These are phyloP conservation scores for Entophlyctis helioformis DNA, from an alignment of 192 early-diverging fungal genomes.

Conservation along the genomic window DNA sequence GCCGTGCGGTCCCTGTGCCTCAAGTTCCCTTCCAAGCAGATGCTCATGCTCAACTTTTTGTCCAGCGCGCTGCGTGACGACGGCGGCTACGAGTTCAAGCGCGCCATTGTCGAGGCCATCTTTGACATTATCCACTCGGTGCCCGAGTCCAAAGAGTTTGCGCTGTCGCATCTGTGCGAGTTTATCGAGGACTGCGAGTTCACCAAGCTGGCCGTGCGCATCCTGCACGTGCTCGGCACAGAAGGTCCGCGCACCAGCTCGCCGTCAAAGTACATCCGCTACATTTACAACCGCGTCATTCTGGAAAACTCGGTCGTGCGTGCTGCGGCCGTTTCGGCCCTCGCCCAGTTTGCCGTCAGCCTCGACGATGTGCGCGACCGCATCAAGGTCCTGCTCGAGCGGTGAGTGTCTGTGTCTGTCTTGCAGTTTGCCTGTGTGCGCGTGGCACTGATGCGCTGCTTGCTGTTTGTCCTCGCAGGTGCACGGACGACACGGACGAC, in stretches of 20 bases:
- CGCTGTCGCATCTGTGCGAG: slow-evolving; percentile 92
- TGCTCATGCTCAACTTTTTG: slow-evolving; percentile 85
- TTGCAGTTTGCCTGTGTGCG: no score
- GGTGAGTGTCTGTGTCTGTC: slow-evolving; percentile 12
- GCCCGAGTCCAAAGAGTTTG: slow-evolving; percentile 84
- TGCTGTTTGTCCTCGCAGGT: no score
- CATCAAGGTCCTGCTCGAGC: slow-evolving; percentile 63
- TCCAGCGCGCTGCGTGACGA: slow-evolving; percentile 89
- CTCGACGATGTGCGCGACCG: slow-evolving; percentile 58
- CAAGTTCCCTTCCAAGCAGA: slow-evolving; percentile 94
- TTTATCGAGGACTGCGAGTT: slow-evolving; percentile 99
- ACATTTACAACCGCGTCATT: slow-evolving; percentile 99
- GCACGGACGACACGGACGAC: slow-evolving; percentile 94
- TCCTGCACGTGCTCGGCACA: slow-evolving; percentile 85
- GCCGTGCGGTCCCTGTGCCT: slow-evolving; percentile 92
- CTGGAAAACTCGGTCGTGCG: slow-evolving; percentile 93
- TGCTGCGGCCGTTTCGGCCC: slow-evolving; percentile 88
- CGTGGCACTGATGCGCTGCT: no score
- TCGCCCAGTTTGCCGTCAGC: slow-evolving; percentile 86
- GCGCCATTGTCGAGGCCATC: slow-evolving; percentile 92
- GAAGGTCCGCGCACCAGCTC: slow-evolving; percentile 87
- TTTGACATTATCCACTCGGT: slow-evolving; percentile 90
- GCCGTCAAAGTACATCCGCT: slow-evolving; percentile 93
- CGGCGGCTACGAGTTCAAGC: slow-evolving; percentile 95
- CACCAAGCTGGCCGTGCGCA: slow-evolving; percentile 94